These are phyloP conservation scores for Podospora pseudoanserina DNA, from an alignment of 495 filamentous ascomycete genomes.

Conservation along the genomic window DNA sequence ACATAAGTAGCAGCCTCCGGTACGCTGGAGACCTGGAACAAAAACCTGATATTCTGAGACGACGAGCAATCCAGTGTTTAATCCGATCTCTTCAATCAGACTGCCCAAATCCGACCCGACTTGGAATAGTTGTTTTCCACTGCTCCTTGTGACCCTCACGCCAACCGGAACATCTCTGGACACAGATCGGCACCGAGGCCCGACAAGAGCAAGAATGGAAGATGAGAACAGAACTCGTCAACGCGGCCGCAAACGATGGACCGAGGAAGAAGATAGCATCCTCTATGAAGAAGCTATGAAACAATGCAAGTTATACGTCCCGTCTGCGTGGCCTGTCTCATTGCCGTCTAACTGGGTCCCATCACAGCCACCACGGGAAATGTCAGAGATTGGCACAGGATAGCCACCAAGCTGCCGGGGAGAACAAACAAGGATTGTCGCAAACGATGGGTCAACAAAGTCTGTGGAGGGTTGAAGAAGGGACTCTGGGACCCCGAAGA, in stretches of 20 bases:
- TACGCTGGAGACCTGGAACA: neutral
- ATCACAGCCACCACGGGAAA: neutral
- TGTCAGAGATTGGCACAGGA: slow-evolving; percentile 9
- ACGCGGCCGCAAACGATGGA: slow-evolving; percentile 8
- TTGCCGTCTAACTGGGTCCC: neutral
- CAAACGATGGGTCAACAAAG: slow-evolving; percentile 11
- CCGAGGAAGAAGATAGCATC: slow-evolving; percentile 4
- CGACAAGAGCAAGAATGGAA: neutral
- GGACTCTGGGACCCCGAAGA: slow-evolving; percentile 8
- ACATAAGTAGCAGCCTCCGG: neutral
- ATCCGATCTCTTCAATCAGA: neutral
- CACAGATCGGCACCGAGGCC: neutral
- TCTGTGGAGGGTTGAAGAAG: slow-evolving; percentile 8
- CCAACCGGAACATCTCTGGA: neutral
- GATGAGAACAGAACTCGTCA: neutral
- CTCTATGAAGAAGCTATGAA: slow-evolving; percentile 7
- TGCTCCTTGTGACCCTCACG: neutral
- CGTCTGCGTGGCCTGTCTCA: neutral
- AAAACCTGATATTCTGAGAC: neutral
- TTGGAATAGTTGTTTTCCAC: neutral
- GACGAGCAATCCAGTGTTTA: neutral
- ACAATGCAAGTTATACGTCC: neutral
- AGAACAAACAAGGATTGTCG: slow-evolving; percentile 11
- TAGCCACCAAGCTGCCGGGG: slow-evolving; percentile 6
- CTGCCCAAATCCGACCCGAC: neutral